A percentile compares a stretch with the other conserved stretches of the same genome.
These are phyloP conservation scores for Cyclanthera cordifolia DNA, from an alignment of 306 rosid genomes.

Conservation along the genomic window DNA sequence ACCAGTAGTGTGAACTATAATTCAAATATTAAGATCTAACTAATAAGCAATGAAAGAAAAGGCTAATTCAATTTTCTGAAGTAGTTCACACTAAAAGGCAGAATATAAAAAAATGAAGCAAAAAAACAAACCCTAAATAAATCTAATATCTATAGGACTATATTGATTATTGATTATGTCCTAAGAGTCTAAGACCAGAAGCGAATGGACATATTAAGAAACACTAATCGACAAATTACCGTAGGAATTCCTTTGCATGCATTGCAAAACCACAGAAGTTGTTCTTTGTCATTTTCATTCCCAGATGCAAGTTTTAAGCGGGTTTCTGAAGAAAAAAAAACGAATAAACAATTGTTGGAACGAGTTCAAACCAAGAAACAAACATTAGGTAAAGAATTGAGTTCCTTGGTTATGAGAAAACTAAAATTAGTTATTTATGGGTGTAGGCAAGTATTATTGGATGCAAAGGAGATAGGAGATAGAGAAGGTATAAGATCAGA, in stretches of 20 bases:
- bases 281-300: slow-evolving; percentile 58
- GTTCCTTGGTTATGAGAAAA: background rate
- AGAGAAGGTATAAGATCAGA: background rate
- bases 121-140: no score
- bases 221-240: slow-evolving; percentile 27
- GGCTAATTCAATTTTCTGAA: no score
- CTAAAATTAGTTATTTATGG: background rate
- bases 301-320: slow-evolving; percentile 80
- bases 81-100: no score
- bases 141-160: no score
- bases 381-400: background rate
- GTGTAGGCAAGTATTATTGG: background rate
- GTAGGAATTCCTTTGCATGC: slow-evolving; percentile 98
- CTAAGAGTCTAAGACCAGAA: background rate
- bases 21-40: no score
- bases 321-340: slow-evolving; percentile 36
- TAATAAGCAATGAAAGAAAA: no score
- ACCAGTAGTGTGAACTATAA: no score
- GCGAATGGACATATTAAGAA: slow-evolving; percentile 16
- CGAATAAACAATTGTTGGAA: background rate
- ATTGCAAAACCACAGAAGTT: slow-evolving; percentile 69
- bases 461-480: background rate
- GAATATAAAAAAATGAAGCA: no score
- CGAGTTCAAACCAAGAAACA: slow-evolving; percentile 12
- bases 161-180: background rate